Base-by-base conservation (phyloP, 1,284 basidiomycete genomes). In the Rhodofomes roseus region DNA sequence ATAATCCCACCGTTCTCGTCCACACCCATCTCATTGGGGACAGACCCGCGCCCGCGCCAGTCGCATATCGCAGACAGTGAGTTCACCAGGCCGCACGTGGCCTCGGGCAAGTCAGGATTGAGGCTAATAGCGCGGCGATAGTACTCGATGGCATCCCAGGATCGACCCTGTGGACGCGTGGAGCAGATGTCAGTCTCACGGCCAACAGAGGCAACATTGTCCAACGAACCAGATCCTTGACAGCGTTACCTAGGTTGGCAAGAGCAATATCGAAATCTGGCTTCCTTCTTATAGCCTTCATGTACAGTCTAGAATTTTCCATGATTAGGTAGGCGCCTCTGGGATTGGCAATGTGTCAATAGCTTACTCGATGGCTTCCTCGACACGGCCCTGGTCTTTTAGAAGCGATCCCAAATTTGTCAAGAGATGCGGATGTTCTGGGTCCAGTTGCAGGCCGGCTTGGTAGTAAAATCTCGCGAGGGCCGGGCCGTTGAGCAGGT, bases 261-360 rank as follows among this genome's bases (percentile, higher is more conserved):
- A 86, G 73, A 0, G 85, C 85, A 54, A 86, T 80, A 56, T 85
- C 85, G 58, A 82, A 82, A 63, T 80, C 79, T 2, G 85, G 84
- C 52, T 85, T 83, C 61, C 70, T 74, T 58, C 79, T 68, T 31
- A 87, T 73, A 1, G 84, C 85, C 57, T 77, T 76, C 57, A 72
- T 69, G 65, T 83, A 83, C 67, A 80, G 75, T 51, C 75, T 77
- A 23, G 5, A n/a, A 2, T 14, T 29, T 14, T 31, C 7, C n/a
- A 22, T 6, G 31, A 23, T 55, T 27, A 40, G 18, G 23, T 40
- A 27, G 8, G 4, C 3, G 27, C 16, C 12, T 12, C 12, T 14
- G 14, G 12, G 25, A 4, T 18, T 4, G 25, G 25, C 12, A 18
- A 6, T 3, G 18, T 31, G 23, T 16, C 11, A 51, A 57, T 55